Evolutionary conservation across 176 grass and related monocot genomes (phyloP).

Genomic region (Triticum turgidum): DNA sequence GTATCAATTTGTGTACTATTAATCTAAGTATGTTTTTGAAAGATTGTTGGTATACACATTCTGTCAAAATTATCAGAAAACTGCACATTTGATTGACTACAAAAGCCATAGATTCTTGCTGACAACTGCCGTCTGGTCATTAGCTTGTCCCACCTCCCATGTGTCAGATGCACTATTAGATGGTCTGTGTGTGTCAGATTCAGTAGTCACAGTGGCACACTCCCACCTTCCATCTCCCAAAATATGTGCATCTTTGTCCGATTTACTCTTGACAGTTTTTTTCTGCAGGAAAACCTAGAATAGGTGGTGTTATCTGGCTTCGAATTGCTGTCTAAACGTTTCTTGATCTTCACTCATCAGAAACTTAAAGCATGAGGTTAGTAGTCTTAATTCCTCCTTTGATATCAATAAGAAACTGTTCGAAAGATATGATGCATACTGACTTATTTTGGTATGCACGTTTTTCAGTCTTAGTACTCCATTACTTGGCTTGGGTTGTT

Average conservation of each 20-base stretch:
- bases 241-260: background rate
- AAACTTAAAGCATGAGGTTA: conserved; percentile 45
- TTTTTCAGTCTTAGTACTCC: background rate
- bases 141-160: background rate
- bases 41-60: background rate
- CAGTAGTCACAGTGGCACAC: background rate
- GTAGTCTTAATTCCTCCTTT: conserved; percentile 30
- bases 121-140: background rate
- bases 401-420: background rate
- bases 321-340: background rate
- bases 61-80: background rate
- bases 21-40: background rate
- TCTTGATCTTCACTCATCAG: background rate
- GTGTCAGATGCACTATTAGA: background rate
- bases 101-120: background rate
- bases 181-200: background rate
- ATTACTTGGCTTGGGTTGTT: background rate
- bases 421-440: background rate
- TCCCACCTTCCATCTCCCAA: no score
- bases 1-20: background rate
- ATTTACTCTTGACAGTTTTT: background rate
- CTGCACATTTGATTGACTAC: background rate
- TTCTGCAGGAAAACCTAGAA: conserved; percentile 20
- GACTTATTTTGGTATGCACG: background rate
- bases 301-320: conserved; percentile 5